Conservation (phyloP, 2,329 filamentous ascomycete genomes). For the Fusarium tuaranense region DNA sequence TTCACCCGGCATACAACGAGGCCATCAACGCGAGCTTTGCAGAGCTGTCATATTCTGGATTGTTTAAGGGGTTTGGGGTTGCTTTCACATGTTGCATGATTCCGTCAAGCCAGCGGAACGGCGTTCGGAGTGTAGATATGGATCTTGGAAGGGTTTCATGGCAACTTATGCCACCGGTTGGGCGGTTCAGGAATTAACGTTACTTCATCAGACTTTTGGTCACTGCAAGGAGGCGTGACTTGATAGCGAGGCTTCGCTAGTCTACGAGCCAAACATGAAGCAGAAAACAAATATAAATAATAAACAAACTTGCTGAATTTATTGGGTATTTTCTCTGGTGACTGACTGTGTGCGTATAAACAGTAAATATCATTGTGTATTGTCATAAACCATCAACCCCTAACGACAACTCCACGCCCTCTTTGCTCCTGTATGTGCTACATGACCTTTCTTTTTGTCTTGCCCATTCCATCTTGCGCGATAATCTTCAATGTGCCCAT, state of each 20-base stretch:
- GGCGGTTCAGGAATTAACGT: slow-evolving; percentile 1
- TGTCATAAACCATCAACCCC: slow-evolving; percentile 26
- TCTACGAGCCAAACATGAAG: slow-evolving; percentile 13
- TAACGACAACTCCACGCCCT: slow-evolving; percentile 35
- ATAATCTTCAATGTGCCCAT: slow-evolving; percentile 5
- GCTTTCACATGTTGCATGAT: slow-evolving; percentile 29
- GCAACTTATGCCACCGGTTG: slow-evolving; percentile 19
- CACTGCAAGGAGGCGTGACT: background rate
- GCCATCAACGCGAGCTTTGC: slow-evolving; percentile 11
- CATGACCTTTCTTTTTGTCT: slow-evolving; percentile 14
- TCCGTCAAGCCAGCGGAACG: slow-evolving; percentile 31
- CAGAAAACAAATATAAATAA: slow-evolving; percentile 26
- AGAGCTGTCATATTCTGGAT: slow-evolving; percentile 27
- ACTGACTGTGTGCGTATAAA: slow-evolving; percentile 9
- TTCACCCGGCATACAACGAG: background rate
- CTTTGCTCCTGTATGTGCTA: slow-evolving; percentile 21
- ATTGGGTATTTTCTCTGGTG: slow-evolving; percentile 32
- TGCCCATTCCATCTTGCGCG: slow-evolving; percentile 20
- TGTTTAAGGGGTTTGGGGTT: slow-evolving; percentile 11
- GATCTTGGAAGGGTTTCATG: slow-evolving; percentile 4
- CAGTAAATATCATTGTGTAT: slow-evolving; percentile 17
- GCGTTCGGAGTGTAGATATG: slow-evolving; percentile 29
- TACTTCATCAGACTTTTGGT: slow-evolving; percentile 17
- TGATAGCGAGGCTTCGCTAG: slow-evolving; percentile 3
- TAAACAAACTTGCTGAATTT: slow-evolving; percentile 19